Evolutionary conservation across 1,139 yeast species (phyloP).

Genomic region (Trichomonascaceae sp.): DNA sequence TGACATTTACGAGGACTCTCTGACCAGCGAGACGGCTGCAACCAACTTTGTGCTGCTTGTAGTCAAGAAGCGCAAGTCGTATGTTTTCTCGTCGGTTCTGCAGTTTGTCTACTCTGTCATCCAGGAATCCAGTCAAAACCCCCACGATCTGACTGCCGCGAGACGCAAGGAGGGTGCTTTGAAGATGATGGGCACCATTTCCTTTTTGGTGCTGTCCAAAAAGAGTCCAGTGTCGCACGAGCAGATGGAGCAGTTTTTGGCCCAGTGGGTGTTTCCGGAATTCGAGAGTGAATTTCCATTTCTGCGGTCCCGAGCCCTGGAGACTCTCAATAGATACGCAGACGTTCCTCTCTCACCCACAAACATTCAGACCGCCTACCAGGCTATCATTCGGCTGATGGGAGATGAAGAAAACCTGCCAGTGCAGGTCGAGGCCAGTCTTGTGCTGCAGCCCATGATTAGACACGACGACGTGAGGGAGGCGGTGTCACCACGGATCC

Average conservation of each 20-base stretch:
- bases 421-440: conserved; percentile 70
- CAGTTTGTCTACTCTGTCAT: conserved; percentile 52
- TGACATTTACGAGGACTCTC: conserved; percentile 59
- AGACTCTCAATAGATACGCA: conserved; percentile 59
- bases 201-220: conserved; percentile 42
- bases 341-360: conserved; percentile 42
- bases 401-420: conserved; percentile 49
- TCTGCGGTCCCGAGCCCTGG: conserved; percentile 75
- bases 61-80: conserved; percentile 46
- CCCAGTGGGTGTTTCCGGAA: conserved; percentile 56
- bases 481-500: conserved; percentile 52
- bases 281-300: conserved; percentile 56
- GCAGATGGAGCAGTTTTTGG: conserved; percentile 61
- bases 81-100: conserved; percentile 50
- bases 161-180: conserved; percentile 69
- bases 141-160: conserved; percentile 44
- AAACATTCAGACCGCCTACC: conserved; percentile 42
- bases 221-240: conserved; percentile 46
- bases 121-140: conserved; percentile 28
- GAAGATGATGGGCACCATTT: conserved; percentile 62
- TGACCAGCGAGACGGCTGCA: conserved; percentile 73
- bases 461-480: conserved; percentile 52
- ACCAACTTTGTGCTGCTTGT: conserved; percentile 62
- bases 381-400: conserved; percentile 55
- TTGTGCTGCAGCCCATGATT: conserved; percentile 73